Conservation (phyloP, 2,329 filamentous ascomycete species). For the Ophiostoma tasmaniense region DNA sequence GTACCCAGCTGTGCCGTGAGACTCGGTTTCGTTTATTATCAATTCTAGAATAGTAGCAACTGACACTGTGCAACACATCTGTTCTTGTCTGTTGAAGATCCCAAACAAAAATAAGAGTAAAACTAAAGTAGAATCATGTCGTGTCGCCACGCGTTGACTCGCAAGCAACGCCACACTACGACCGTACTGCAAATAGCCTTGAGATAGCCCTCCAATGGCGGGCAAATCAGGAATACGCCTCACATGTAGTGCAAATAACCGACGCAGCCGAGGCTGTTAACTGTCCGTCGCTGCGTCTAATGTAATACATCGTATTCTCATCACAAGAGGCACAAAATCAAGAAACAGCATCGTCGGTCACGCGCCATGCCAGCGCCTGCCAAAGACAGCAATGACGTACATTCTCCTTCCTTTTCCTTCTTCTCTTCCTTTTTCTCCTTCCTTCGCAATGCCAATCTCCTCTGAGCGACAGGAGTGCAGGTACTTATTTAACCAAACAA, state of each 20-base stretch:
- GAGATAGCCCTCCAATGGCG: too few relatives aligned
- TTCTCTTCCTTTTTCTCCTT: neutral
- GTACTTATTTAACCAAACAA: too few relatives aligned
- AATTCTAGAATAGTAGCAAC: too few relatives aligned
- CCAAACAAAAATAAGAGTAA: neutral
- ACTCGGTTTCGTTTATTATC: neutral
- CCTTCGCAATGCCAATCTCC: neutral
- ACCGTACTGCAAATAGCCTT: neutral
- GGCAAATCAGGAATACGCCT: too few relatives aligned
- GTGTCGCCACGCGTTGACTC: slow-evolving; percentile 1
- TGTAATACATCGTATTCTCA: neutral
- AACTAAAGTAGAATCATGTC: too few relatives aligned
- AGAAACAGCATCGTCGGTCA: neutral
- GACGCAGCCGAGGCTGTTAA: neutral
- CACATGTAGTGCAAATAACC: too few relatives aligned
- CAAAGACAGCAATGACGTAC: neutral
- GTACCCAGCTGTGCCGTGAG: neutral
- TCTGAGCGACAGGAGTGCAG: neutral
- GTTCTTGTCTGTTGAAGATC: neutral
- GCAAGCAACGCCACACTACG: neutral
- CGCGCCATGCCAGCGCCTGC: neutral
- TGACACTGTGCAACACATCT: too few relatives aligned
- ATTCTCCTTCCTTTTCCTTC: neutral
- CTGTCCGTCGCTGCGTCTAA: too few relatives aligned
- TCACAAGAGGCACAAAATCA: too few relatives aligned